A percentile compares a stretch with the other conserved stretches of the same genome.
These are phyloP conservation scores for Mycena alexandri DNA, from an alignment of 768 basidiomycete genomes.

Conservation along the genomic window DNA sequence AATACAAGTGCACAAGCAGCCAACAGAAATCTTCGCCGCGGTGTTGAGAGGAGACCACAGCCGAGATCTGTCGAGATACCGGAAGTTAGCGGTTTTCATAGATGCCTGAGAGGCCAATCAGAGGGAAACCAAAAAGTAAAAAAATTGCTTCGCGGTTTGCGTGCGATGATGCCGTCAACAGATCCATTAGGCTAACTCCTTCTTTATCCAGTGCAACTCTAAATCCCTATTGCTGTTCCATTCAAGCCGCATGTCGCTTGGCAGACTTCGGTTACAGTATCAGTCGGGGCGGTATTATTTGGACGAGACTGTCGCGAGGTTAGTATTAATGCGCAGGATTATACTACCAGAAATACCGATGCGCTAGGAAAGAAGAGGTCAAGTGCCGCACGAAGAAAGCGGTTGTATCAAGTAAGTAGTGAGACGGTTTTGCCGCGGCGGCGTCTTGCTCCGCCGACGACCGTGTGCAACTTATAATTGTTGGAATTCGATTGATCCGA, in stretches of 20 bases:
- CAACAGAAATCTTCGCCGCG: not conserved
- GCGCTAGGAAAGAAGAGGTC: too few species aligned
- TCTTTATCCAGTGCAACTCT: not conserved
- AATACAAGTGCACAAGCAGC: constrained; percentile 8
- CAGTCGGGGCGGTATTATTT: not conserved
- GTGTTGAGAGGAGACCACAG: not conserved
- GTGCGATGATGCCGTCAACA: not conserved
- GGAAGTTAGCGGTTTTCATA: not conserved
- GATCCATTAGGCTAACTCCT: constrained; percentile 4
- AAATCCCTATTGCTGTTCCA: too few species aligned
- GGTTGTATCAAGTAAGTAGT: too few species aligned
- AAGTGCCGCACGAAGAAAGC: too few species aligned
- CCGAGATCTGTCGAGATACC: constrained; percentile 2
- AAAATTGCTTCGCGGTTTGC: not conserved
- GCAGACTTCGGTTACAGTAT: too few species aligned
- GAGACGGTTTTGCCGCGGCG: too few species aligned
- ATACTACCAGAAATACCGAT: too few species aligned
- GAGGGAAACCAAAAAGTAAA: constrained; percentile 10
- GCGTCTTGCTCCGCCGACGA: too few species aligned
- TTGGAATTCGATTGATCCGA: too few species aligned
- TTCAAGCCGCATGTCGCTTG: not conserved
- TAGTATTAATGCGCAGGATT: not conserved
- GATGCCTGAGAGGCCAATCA: not conserved
- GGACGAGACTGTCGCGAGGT: not conserved
- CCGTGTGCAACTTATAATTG: too few species aligned